Conservation (phyloP, 2,329 filamentous ascomycete species). For the Monilinia aucupariae region DNA sequence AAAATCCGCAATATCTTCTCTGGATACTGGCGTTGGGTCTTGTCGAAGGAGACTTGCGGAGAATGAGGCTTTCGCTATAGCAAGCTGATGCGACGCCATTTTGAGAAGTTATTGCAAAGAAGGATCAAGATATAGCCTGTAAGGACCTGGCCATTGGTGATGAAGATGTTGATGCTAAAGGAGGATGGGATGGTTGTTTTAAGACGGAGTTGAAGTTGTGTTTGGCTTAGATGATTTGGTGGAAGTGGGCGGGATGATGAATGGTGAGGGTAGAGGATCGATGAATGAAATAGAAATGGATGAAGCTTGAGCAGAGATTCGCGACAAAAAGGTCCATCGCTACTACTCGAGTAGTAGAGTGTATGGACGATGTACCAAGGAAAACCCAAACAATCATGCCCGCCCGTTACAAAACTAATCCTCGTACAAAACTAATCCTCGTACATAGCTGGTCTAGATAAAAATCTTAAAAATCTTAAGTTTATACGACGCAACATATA, state of each 20-base stretch:
- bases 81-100: slow-evolving; percentile 66
- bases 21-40: slow-evolving; percentile 64
- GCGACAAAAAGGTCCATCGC: neutral
- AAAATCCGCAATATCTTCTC: slow-evolving; percentile 65
- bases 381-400: neutral
- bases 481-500: no score
- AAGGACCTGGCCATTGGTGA: neutral
- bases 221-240: neutral
- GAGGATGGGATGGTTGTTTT: neutral
- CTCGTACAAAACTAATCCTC: no score
- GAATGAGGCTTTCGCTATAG: slow-evolving; percentile 75
- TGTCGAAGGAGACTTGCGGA: slow-evolving; percentile 67
- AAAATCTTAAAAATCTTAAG: no score
- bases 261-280: neutral
- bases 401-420: no score
- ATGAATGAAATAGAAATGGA: neutral
- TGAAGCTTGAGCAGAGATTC: slow-evolving; percentile 1
- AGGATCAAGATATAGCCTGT: neutral
- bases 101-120: neutral
- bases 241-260: slow-evolving; percentile 9
- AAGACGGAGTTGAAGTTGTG: neutral
- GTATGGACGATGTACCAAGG: neutral
- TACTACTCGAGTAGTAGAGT: no score
- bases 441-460: no score
- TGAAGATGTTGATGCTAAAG: neutral